These are phyloP conservation scores for Camellia granthamiana DNA, from an alignment of 148 eudicot species.

Conservation along the genomic window DNA sequence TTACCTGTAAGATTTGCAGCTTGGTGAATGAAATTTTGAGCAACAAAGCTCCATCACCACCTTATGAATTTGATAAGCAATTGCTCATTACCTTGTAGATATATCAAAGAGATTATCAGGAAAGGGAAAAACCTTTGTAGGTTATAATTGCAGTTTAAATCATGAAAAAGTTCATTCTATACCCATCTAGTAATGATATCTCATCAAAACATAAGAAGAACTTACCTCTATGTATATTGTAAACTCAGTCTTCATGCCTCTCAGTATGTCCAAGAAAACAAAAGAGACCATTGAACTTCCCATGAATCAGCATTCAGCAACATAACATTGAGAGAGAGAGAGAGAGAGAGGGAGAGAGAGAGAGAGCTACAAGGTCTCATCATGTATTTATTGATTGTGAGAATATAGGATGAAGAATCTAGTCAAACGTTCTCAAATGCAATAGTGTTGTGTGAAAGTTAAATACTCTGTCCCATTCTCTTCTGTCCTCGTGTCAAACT, in stretches of 20 bases:
- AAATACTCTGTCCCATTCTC: too few relatives aligned
- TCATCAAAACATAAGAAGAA: not conserved
- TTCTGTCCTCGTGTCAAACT: too few relatives aligned
- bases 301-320: not conserved
- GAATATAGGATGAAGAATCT: constrained; percentile 1
- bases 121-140: not conserved
- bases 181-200: not conserved
- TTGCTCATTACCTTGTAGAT: not conserved
- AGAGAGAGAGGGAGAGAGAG: not conserved
- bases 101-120: not conserved
- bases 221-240: not conserved
- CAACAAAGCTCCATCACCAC: not conserved
- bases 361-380: not conserved
- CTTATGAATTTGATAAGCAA: not conserved
- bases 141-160: not conserved
- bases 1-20: not conserved
- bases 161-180: not conserved
- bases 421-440: not conserved
- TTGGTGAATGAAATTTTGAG: not conserved
- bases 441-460: not conserved
- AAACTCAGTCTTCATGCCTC: not conserved
- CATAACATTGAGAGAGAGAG: not conserved
- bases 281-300: not conserved
- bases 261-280: not conserved
- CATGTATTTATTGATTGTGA: not conserved